These are phyloP conservation scores for Pleodorina starrii DNA, from an alignment of 139 green algal genomes.

Conservation along the genomic window DNA sequence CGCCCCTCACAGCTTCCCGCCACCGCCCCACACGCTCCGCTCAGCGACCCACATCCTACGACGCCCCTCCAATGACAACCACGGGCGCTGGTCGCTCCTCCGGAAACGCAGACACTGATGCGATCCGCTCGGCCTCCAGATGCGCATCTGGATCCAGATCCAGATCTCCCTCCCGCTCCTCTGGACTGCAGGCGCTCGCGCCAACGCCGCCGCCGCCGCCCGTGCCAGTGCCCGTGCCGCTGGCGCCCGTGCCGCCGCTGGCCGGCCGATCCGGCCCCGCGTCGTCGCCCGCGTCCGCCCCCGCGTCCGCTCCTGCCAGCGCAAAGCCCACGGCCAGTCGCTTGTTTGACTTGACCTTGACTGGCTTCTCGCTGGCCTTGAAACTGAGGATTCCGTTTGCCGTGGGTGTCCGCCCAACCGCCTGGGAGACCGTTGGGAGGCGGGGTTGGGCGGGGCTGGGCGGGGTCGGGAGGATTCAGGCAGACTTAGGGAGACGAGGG, in stretches of 20 bases:
- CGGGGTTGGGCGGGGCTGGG: no score
- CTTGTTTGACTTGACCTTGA: conserved; percentile 3
- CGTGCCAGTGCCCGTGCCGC: no score
- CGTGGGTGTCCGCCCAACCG: background rate
- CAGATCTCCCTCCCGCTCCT: background rate
- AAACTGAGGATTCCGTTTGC: background rate
- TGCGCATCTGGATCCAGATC: conserved; percentile 20
- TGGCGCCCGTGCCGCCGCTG: background rate
- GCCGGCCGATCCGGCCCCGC: background rate
- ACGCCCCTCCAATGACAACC: background rate
- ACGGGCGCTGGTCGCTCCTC: background rate
- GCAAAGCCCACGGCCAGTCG: conserved; percentile 12
- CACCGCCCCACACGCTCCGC: no score
- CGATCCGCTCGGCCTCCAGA: conserved; percentile 3
- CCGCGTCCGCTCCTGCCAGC: background rate
- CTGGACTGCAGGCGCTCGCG: background rate
- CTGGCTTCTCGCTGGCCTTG: conserved; percentile 9
- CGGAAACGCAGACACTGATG: background rate
- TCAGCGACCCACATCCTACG: no score
- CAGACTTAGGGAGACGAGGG: no score
- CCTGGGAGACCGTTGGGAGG: background rate
- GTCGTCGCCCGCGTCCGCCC: background rate
- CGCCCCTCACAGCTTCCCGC: no score
- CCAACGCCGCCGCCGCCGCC: no score
- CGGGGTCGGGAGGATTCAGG: no score